Conservation (phyloP, 148 eudicot species). For the Silene latifolia region DNA sequence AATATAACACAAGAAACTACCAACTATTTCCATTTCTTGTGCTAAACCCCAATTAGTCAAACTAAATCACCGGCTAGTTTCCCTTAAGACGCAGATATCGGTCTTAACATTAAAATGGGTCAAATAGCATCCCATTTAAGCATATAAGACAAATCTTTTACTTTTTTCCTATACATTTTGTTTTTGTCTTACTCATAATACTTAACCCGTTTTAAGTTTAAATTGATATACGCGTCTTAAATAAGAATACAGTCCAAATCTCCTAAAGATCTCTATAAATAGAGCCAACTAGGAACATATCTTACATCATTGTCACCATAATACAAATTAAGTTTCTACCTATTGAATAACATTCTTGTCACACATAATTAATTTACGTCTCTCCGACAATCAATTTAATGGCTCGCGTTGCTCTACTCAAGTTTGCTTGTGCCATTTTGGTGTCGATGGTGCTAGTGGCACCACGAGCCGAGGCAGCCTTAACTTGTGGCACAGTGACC, state of each 20-base stretch:
- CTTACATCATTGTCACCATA: not conserved
- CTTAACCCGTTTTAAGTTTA: no score
- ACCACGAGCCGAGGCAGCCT: slow-evolving; percentile 32
- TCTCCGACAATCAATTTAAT: not conserved
- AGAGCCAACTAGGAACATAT: not conserved
- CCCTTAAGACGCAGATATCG: no score
- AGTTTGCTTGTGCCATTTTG: slow-evolving; percentile 18
- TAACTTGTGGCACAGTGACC: slow-evolving; percentile 35
- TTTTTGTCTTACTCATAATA: no score
- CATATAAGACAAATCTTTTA: no score
- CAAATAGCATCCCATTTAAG: no score
- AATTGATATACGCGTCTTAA: no score
- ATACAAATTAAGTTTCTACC: not conserved
- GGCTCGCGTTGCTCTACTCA: slow-evolving; percentile 17
- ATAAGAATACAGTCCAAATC: not conserved
- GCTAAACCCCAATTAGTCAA: not conserved
- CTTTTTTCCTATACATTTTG: no score
- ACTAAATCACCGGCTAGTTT: not conserved
- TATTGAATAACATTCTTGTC: not conserved
- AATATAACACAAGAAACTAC: not conserved
- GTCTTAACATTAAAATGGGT: no score
- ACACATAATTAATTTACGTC: not conserved
- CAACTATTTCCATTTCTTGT: not conserved
- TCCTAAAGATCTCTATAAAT: not conserved
- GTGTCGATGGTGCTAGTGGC: slow-evolving; percentile 33